Percentiles rank a stretch among this genome's conserved stretches.
phyloP scores from a whole-genome alignment of 768 basidiomycete genomes.

The Gautieria morchelliformis region DNA sequence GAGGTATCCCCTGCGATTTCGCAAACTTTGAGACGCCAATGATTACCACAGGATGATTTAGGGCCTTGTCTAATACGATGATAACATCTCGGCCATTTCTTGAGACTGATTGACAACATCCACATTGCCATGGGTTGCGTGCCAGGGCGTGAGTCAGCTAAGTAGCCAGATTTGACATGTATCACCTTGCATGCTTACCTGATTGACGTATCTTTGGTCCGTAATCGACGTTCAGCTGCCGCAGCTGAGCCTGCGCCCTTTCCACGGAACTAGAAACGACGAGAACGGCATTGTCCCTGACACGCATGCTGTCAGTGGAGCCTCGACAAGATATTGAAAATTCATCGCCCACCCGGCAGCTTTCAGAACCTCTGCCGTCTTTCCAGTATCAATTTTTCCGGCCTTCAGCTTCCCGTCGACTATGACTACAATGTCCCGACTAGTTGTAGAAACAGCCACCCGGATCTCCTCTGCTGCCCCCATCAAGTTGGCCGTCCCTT shows the following conservation, averaged over 20 bases:
- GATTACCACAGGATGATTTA: conserved; percentile 14
- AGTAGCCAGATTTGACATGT: too few relatives aligned
- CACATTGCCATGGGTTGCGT: too few relatives aligned
- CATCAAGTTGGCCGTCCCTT: conserved; percentile 8
- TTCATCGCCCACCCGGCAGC: conserved; percentile 10
- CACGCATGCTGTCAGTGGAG: too few relatives aligned
- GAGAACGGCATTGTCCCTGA: conserved; percentile 12
- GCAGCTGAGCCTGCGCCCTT: conserved; percentile 6
- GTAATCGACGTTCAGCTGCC: neutral
- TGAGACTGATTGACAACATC: neutral
- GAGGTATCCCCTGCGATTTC: conserved; percentile 11
- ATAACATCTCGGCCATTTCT: conserved; percentile 13
- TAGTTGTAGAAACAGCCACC: conserved; percentile 5
- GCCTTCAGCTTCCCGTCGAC: conserved; percentile 12
- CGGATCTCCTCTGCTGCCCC: conserved; percentile 11
- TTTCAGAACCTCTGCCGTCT: conserved; percentile 13
- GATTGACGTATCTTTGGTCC: conserved; percentile 4
- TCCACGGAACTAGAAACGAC: conserved; percentile 13
- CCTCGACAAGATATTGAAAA: too few relatives aligned
- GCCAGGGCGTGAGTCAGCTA: too few relatives aligned
- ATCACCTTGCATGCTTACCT: neutral
- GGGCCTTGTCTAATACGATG: conserved; percentile 13
- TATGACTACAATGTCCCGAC: conserved; percentile 12
- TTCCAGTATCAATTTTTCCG: conserved; percentile 2
- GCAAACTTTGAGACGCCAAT: conserved; percentile 14